phyloP scores from a whole-genome alignment of 2,329 filamentous ascomycete species.

The Aaosphaeria arxii region DNA sequence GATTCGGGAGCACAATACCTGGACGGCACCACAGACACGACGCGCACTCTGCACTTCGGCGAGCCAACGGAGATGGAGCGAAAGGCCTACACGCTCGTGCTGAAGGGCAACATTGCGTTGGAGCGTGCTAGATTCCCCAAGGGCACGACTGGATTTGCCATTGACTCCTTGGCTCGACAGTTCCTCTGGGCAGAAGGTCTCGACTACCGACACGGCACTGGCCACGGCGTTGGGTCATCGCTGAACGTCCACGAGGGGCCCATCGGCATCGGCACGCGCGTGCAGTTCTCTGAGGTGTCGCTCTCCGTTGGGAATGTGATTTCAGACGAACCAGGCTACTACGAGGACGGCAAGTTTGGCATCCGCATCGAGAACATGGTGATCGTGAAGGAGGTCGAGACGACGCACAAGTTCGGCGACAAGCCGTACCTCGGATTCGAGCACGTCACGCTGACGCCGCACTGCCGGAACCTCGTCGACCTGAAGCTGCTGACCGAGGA shows the following conservation, averaged over 20 bases:
- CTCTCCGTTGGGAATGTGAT: constrained; percentile 91
- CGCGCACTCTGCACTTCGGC: constrained; percentile 88
- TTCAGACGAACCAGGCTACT: constrained; percentile 95
- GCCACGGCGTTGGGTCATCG: constrained; percentile 92
- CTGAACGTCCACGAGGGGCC: constrained; percentile 97
- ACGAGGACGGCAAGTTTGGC: constrained; percentile 91
- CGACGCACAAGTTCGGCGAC: constrained; percentile 83
- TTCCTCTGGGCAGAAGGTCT: constrained; percentile 90
- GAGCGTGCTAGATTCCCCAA: constrained; percentile 89
- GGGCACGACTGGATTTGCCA: constrained; percentile 87
- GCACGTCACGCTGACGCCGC: constrained; percentile 94
- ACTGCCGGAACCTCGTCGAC: constrained; percentile 87
- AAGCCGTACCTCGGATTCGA: constrained; percentile 95
- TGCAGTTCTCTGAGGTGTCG: constrained; percentile 88
- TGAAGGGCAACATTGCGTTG: constrained; percentile 90
- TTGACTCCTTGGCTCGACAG: constrained; percentile 86
- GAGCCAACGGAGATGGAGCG: constrained; percentile 78
- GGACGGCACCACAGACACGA: constrained; percentile 95
- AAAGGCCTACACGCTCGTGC: constrained; percentile 86
- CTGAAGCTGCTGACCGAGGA: constrained; percentile 63
- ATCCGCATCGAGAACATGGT: constrained; percentile 97
- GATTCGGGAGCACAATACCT: constrained; percentile 96
- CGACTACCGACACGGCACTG: constrained; percentile 94
- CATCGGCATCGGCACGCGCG: constrained; percentile 89
- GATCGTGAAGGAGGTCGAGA: constrained; percentile 85